Evolutionary conservation across 2,329 filamentous ascomycete genomes (phyloP).

Genomic region (Botrytis aclada): DNA sequence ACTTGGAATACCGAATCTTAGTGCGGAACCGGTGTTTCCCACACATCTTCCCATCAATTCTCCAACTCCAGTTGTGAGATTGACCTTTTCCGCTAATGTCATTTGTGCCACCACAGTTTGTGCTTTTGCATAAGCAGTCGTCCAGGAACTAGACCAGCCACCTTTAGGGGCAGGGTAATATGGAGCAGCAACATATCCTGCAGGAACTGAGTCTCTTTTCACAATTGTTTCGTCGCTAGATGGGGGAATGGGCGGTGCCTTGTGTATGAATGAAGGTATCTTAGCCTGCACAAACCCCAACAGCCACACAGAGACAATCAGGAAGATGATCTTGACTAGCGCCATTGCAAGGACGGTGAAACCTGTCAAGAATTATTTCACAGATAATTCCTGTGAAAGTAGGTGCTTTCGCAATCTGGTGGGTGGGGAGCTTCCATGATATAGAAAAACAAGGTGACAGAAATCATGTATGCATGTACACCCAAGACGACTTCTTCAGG

Average conservation of each 20-base stretch:
- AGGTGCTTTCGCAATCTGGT: neutral
- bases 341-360: neutral
- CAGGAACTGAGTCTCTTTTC: slow-evolving; percentile 23
- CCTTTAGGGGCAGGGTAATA: slow-evolving; percentile 45
- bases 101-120: slow-evolving; percentile 66
- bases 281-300: slow-evolving; percentile 7
- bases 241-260: neutral
- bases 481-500: neutral
- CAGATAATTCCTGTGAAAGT: neutral
- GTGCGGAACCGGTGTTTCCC: slow-evolving; percentile 71
- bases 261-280: slow-evolving; percentile 9
- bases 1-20: slow-evolving; percentile 67
- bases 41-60: slow-evolving; percentile 70
- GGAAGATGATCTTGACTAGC: slow-evolving; percentile 3
- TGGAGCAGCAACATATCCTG: slow-evolving; percentile 32
- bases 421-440: neutral
- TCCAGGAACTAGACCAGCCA: slow-evolving; percentile 58
- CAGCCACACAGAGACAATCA: slow-evolving; percentile 6
- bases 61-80: slow-evolving; percentile 69
- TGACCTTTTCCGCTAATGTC: slow-evolving; percentile 79
- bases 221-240: neutral
- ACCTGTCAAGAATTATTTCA: neutral
- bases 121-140: slow-evolving; percentile 67
- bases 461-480: neutral
- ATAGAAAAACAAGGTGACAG: slow-evolving; percentile 1